Evolutionary conservation across 257 asterid genomes (phyloP).

Genomic region (Datura wrightii): DNA sequence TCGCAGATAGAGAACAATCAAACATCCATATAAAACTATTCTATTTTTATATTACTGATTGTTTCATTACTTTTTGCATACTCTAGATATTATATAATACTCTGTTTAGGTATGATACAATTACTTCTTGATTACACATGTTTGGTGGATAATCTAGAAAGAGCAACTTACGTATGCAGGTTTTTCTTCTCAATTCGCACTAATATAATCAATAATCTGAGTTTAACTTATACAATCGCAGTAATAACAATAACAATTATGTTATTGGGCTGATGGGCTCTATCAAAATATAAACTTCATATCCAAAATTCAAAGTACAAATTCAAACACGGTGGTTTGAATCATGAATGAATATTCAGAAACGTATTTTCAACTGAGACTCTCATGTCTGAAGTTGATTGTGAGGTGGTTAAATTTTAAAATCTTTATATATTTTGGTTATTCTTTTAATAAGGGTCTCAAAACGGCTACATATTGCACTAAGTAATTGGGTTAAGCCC

Average conservation of each 20-base stretch:
- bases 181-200: not conserved
- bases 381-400: not conserved
- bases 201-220: not conserved
- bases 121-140: slow-evolving; percentile 3
- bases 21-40: not conserved
- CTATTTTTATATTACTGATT: not conserved
- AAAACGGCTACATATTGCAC: not conserved
- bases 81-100: not conserved
- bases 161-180: not conserved
- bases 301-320: not conserved
- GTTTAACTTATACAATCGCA: not conserved
- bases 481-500: no score
- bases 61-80: not conserved
- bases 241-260: not conserved
- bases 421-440: not conserved
- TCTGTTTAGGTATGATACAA: not conserved
- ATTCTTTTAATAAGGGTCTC: not conserved
- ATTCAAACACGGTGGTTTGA: not conserved
- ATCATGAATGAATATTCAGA: not conserved
- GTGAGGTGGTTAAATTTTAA: not conserved
- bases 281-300: not conserved
- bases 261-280: not conserved
- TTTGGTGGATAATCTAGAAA: slow-evolving; percentile 20
- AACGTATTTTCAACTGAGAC: not conserved
- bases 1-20: not conserved